Conservation (phyloP, 1,139 yeast species). For the Suzukiozyma palmioleophila region DNA sequence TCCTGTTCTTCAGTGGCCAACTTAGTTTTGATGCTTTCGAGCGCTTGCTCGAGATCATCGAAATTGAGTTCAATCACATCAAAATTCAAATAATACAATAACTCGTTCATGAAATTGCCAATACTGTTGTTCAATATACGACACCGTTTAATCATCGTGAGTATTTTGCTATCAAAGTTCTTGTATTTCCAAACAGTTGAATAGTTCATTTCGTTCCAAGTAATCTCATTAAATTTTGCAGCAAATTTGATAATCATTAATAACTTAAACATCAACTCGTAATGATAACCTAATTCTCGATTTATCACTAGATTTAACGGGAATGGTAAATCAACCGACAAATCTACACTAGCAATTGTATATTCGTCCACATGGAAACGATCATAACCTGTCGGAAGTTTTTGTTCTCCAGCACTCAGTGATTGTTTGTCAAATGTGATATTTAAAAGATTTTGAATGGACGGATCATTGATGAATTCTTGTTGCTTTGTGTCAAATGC, state of each 20-base stretch:
- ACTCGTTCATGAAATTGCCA: slow-evolving; percentile 54
- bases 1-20: slow-evolving; percentile 13
- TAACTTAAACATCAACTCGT: slow-evolving; percentile 76
- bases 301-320: slow-evolving; percentile 78
- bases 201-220: slow-evolving; percentile 72
- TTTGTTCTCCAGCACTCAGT: slow-evolving; percentile 7
- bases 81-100: slow-evolving; percentile 52
- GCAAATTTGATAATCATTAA: slow-evolving; percentile 60
- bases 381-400: slow-evolving; percentile 18
- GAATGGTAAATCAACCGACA: slow-evolving; percentile 73
- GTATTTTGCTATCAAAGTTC: slow-evolving; percentile 36
- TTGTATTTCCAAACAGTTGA: slow-evolving; percentile 63
- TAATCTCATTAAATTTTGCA: slow-evolving; percentile 53
- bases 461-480: slow-evolving; percentile 37
- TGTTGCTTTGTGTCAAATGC: slow-evolving; percentile 56
- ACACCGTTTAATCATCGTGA: slow-evolving; percentile 56
- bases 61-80: slow-evolving; percentile 60
- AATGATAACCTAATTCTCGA: slow-evolving; percentile 68
- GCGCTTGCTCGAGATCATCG: slow-evolving; percentile 29
- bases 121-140: slow-evolving; percentile 58
- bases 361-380: slow-evolving; percentile 44
- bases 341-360: slow-evolving; percentile 44
- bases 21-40: slow-evolving; percentile 16
- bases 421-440: slow-evolving; percentile 29
- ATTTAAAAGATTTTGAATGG: slow-evolving; percentile 32